A percentile compares a stretch with the other conserved stretches of the same genome.
These are phyloP conservation scores for Termitomyces sp. DNA, from an alignment of 768 basidiomycete genomes.

Conservation along the genomic window DNA sequence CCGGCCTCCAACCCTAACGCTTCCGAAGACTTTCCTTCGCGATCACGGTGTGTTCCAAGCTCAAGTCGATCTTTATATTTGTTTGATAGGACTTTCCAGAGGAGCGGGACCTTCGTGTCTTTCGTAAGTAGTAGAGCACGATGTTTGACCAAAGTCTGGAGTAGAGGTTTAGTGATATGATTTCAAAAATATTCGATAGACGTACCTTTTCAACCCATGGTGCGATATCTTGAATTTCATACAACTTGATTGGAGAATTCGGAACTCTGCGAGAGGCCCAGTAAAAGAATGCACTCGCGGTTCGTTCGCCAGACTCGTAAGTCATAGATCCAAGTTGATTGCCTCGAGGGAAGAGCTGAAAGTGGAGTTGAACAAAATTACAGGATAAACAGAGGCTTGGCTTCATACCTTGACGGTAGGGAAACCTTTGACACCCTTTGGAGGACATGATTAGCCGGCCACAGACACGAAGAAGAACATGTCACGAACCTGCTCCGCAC, in stretches of 20 bases:
- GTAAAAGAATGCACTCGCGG: slow-evolving; percentile 65
- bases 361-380: not conserved
- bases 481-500: slow-evolving; percentile 60
- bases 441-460: not conserved
- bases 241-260: slow-evolving; percentile 58
- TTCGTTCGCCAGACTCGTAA: slow-evolving; percentile 67
- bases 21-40: slow-evolving; percentile 52
- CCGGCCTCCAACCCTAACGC: slow-evolving; percentile 54
- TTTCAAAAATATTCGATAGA: not conserved
- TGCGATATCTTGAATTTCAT: slow-evolving; percentile 47
- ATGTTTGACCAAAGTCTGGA: slow-evolving; percentile 27
- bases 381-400: not conserved
- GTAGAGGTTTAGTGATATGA: not conserved
- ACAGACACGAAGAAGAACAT: not conserved
- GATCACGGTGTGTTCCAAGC: slow-evolving; percentile 62
- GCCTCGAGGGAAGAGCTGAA: slow-evolving; percentile 75
- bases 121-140: slow-evolving; percentile 70
- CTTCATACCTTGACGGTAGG: slow-evolving; percentile 78
- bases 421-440: slow-evolving; percentile 78
- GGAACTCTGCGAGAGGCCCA: slow-evolving; percentile 75
- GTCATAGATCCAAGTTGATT: slow-evolving; percentile 50
- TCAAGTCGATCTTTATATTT: slow-evolving; percentile 59
- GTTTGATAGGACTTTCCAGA: slow-evolving; percentile 78
- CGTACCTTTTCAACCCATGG: slow-evolving; percentile 68
- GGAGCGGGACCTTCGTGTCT: slow-evolving; percentile 67